A percentile compares a stretch with the other conserved stretches of the same genome.
Conservation (phyloP, 2,329 filamentous ascomycete genomes). For the Tolypocladium album region DNA sequence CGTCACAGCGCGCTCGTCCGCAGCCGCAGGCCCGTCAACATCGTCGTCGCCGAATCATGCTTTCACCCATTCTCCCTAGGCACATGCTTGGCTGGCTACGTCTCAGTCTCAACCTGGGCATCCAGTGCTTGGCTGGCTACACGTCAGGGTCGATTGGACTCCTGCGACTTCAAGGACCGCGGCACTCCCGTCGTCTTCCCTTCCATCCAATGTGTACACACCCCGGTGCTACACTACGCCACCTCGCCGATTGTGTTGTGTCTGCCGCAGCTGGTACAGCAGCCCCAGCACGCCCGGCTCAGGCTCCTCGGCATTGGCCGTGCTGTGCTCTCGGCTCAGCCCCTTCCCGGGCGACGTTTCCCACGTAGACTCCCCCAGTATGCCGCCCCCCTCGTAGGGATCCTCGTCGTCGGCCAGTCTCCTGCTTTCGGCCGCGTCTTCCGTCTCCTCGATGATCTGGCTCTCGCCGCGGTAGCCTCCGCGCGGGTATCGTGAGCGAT, state of each 20-base stretch:
- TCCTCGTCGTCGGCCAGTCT: slow-evolving; percentile 40
- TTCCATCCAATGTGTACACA: background rate
- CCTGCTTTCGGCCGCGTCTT: slow-evolving; percentile 30
- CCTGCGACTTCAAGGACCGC: background rate
- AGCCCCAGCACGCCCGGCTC: slow-evolving; percentile 46
- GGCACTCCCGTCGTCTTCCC: background rate
- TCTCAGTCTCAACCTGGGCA: too few species aligned
- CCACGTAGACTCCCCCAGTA: slow-evolving; percentile 49
- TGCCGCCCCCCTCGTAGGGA: slow-evolving; percentile 39
- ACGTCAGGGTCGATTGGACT: too few species aligned
- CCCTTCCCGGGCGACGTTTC: slow-evolving; percentile 43
- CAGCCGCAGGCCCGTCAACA: too few species aligned
- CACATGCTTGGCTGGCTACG: too few species aligned
- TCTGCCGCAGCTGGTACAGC: slow-evolving; percentile 48
- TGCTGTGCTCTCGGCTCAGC: slow-evolving; percentile 42
- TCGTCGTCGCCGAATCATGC: too few species aligned
- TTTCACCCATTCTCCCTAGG: too few species aligned
- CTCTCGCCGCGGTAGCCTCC: slow-evolving; percentile 35
- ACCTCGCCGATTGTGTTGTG: slow-evolving; percentile 39
- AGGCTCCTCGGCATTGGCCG: slow-evolving; percentile 30
- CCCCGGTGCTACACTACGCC: slow-evolving; percentile 18
- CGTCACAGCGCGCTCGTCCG: too few species aligned
- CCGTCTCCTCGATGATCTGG: slow-evolving; percentile 47
- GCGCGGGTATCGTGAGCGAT: slow-evolving; percentile 32
- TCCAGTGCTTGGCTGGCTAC: too few species aligned